Evolutionary conservation across 202 grass and related monocot species (phyloP), one percentile per base, ranked within the genome.

Genomic region (Hordeum pubiflorum): DNA sequence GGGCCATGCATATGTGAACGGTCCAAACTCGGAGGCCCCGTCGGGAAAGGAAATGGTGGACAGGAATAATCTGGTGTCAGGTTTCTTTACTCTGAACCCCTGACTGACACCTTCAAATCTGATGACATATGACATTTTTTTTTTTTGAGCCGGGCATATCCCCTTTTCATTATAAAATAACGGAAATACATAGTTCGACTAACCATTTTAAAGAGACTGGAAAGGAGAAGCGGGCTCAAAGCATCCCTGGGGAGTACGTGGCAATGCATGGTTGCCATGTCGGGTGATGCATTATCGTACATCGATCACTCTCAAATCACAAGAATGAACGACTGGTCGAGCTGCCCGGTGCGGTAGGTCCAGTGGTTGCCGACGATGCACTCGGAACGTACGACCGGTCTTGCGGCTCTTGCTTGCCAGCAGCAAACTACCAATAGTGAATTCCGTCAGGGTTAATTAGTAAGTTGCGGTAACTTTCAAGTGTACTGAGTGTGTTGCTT

Each of bases 321-420:
- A 8, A 6, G 38, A 1, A 81, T 12, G 46, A 7, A 50, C 9
- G 37, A 29, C 3, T 15, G 66, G 66, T 44, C 66, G 65, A 66
- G 65, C n/a, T 40, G 64, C 64, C n/a, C 66, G 59, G 76, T 80
- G 81, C 75, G 60, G 7, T 79, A 79, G 81, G 52, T 54, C 23
- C 22, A 24, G 58, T 84, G 76, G 13, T 27, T 75, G 69, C 85
- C 64, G 57, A 71, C 76, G 7, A 75, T 38, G 58, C 20, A 71
- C 33, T 57, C 26, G 2, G 13, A 7, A 36, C 58, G 23, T 23
- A 10, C 8, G 5, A 44, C 5, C 2, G 39, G 44, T 10, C 29
- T 54, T 39, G 17, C 37, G 2, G 27, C n/a, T 4, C 34, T 40
- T 61, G 13, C 50, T 58, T 46, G 23, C 18, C 36, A 10, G 24